phyloP scores from a whole-genome alignment of 2,329 filamentous ascomycete species.

The Beauveria varroae region DNA sequence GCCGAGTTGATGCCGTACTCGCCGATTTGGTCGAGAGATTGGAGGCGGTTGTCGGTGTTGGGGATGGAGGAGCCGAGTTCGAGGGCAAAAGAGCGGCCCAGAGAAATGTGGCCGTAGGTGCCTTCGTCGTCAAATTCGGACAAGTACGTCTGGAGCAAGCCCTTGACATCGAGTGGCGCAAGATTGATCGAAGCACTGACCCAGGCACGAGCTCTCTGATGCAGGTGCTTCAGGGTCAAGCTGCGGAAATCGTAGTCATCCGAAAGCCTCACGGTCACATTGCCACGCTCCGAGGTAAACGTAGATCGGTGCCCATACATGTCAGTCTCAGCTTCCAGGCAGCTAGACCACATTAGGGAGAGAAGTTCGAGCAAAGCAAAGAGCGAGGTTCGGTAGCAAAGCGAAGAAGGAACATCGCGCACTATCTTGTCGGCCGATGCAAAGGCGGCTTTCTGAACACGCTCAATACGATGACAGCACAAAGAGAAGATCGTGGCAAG shows the following conservation, averaged over 20 bases:
- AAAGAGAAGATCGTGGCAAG: constrained; percentile 76
- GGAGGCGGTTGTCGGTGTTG: constrained; percentile 74
- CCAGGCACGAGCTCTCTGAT: constrained; percentile 73
- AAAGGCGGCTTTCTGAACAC: constrained; percentile 82
- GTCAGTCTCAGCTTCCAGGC: constrained; percentile 88
- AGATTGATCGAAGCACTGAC: constrained; percentile 72
- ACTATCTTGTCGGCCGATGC: constrained; percentile 81
- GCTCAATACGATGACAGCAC: constrained; percentile 89
- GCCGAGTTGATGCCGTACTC: constrained; percentile 78
- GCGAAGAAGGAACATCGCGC: constrained; percentile 72
- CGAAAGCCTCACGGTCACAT: constrained; percentile 81
- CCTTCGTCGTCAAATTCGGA: constrained; percentile 92
- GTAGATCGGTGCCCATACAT: constrained; percentile 81
- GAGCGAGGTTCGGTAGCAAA: constrained; percentile 83
- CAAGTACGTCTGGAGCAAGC: constrained; percentile 88
- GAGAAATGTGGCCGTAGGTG: constrained; percentile 81
- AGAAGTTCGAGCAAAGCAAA: constrained; percentile 90
- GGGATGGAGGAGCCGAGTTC: constrained; percentile 88
- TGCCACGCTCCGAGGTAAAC: constrained; percentile 69
- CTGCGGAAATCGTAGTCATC: constrained; percentile 83
- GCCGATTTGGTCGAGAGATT: constrained; percentile 69
- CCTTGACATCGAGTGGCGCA: constrained; percentile 89
- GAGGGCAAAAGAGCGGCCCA: constrained; percentile 88
- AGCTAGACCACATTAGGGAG: constrained; percentile 91
- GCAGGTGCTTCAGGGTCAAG: constrained; percentile 68